These are phyloP conservation scores for Wickerhamomyces strasburgensis DNA, from an alignment of 805 yeast genomes.

Conservation along the genomic window DNA sequence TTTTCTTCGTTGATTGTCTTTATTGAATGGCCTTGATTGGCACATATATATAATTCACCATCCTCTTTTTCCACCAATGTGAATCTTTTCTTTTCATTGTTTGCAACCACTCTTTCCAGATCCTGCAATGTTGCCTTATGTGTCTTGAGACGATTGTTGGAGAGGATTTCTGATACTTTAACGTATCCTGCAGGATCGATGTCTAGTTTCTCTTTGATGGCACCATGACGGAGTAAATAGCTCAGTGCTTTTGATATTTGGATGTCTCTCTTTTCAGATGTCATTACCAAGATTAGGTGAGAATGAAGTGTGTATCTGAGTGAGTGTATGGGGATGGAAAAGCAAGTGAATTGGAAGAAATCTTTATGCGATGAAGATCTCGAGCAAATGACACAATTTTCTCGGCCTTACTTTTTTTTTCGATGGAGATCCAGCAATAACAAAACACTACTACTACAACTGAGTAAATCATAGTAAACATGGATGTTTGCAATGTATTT, in stretches of 20 bases:
- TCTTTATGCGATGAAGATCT: no score
- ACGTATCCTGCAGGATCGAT: conserved; percentile 71
- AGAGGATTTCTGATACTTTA: conserved; percentile 45
- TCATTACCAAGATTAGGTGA: no score
- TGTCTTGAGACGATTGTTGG: conserved; percentile 54
- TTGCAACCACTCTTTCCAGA: conserved; percentile 52
- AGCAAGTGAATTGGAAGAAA: not conserved
- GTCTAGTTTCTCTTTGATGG: conserved; percentile 55
- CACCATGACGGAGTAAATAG: conserved; percentile 82
- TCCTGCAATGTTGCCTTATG: conserved; percentile 52
- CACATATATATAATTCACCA: conserved; percentile 50
- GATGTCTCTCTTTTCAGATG: conserved; percentile 36
- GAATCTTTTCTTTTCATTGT: conserved; percentile 71
- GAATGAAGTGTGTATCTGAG: not conserved
- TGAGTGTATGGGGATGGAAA: not conserved
- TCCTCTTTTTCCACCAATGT: conserved; percentile 33
- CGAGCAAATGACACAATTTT: not conserved
- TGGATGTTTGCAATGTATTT: not conserved
- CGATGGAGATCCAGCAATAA: not conserved
- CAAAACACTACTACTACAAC: not conserved
- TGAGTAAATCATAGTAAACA: not conserved
- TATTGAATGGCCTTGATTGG: conserved; percentile 90
- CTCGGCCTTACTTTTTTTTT: not conserved
- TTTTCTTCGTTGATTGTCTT: conserved; percentile 36
- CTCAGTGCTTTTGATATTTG: conserved; percentile 70